Evolutionary conservation across 371 early-diverging fungal genomes (phyloP).

Genomic region (Saksenaea oblongispora): DNA sequence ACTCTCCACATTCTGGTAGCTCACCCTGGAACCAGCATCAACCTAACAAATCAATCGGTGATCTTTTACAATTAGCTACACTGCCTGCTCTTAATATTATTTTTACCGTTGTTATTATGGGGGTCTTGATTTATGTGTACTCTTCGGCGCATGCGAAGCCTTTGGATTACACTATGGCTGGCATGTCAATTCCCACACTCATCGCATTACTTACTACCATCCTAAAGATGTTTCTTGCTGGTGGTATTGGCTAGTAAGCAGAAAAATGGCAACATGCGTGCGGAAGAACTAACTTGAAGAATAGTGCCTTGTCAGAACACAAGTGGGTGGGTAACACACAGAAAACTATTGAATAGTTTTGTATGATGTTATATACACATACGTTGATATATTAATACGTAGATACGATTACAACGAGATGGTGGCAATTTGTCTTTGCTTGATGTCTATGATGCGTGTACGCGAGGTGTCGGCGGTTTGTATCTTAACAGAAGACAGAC

Average conservation of each 20-base stretch:
- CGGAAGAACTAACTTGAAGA: neutral
- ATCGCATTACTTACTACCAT: constrained; percentile 15
- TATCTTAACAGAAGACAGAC: neutral
- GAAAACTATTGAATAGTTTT: neutral
- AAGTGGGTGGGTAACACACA: constrained; percentile 10
- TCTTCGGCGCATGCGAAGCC: neutral
- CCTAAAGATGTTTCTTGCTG: constrained; percentile 14
- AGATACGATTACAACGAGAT: constrained; percentile 12
- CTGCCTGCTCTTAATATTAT: constrained; percentile 12
- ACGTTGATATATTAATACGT: too few species aligned
- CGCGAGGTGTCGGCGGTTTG: constrained; percentile 22
- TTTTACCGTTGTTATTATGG: constrained; percentile 11
- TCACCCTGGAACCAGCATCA: neutral
- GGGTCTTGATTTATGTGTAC: constrained; percentile 17
- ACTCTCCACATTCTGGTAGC: neutral
- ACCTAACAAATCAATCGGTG: neutral
- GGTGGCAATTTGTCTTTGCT: constrained; percentile 12
- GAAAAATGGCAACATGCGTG: too few species aligned
- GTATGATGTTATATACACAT: too few species aligned
- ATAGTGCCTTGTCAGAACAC: constrained; percentile 22
- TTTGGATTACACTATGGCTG: neutral
- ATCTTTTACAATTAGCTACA: neutral
- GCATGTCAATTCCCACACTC: constrained; percentile 15
- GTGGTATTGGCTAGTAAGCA: constrained; percentile 19
- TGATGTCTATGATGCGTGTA: constrained; percentile 22